These are phyloP conservation scores for Acacia pycnantha DNA, from an alignment of 331 rosid species.

Conservation along the genomic window DNA sequence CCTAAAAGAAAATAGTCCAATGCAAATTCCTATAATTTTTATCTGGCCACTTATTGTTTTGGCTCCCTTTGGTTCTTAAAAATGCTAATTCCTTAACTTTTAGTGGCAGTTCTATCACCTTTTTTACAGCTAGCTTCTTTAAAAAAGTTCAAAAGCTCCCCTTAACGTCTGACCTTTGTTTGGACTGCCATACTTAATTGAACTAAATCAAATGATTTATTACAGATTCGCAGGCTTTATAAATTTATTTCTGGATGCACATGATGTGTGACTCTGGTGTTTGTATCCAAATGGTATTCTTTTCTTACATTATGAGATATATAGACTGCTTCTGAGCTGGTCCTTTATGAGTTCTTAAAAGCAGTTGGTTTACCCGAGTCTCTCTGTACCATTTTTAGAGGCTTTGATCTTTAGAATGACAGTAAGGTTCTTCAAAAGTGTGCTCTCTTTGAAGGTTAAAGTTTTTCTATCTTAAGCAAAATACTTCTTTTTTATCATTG, in stretches of 20 bases:
- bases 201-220: neutral
- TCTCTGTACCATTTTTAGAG: neutral
- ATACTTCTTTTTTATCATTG: too few species aligned
- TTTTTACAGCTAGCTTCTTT: neutral
- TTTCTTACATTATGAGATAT: neutral
- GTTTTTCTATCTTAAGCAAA: too few species aligned
- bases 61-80: neutral
- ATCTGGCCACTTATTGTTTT: neutral
- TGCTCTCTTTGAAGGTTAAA: too few species aligned
- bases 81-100: neutral
- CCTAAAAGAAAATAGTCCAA: neutral
- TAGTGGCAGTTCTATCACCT: neutral
- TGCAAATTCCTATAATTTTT: neutral
- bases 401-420: neutral
- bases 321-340: neutral
- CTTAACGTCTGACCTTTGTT: neutral
- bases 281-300: neutral
- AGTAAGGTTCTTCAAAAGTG: too few species aligned
- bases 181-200: neutral
- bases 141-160: neutral
- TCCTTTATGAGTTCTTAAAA: neutral
- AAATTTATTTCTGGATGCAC: neutral
- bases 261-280: neutral
- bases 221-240: neutral
- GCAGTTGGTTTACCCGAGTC: neutral